Evolutionary conservation across 2,329 filamentous ascomycete species (phyloP), one percentile per base, ranked within the genome.

Genomic region (Pseudocercospora cruenta): DNA sequence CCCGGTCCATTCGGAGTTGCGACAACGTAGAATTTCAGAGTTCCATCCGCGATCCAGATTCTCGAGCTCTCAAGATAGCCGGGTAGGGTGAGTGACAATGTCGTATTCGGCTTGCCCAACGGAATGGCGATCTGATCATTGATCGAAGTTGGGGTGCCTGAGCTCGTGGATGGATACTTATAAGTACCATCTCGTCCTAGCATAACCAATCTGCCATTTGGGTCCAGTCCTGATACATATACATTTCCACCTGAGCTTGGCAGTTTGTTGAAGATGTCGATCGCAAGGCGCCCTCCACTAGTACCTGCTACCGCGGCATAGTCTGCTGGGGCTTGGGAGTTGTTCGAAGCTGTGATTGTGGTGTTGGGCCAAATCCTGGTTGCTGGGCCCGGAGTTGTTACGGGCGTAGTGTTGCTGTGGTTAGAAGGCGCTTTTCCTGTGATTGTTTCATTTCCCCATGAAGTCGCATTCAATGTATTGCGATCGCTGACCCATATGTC

Each of bases 221-320:
- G 69, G 67, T 84, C 82, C 1, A 81, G 70, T 2, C 82, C 83
- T 16, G 79, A 78, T 36, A 85, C 73, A 67, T 84, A 85, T 0
- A 79, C 79, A 47, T 79, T 81, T 62, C 83, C 65, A 3, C 72
- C 75, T 0, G 70, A 65, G 4, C 75, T 78, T 5, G 67, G 66
- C 59, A 81, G 77, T 63, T 82, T 83, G 70, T 84, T 84, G 68
- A 82, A 74, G 7, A 84, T 71, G 21, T 70, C 65, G n/a, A 75
- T 55, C 9, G 60, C 58, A 7, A 72, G 60, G 1, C 60, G 59
- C 19, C 60, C 63, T 16, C 60, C 64, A 36, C 60, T 39, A 4
- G 53, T 64, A 33, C 63, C 65, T 19, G 28, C 54, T 3, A 49
- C 45, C 24, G 16, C 21, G 55, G 49, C 53, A 22, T 53, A 54